Base-by-base conservation (phyloP, 352 stramenopile genomes). In the Phytophthora kernoviae region DNA sequence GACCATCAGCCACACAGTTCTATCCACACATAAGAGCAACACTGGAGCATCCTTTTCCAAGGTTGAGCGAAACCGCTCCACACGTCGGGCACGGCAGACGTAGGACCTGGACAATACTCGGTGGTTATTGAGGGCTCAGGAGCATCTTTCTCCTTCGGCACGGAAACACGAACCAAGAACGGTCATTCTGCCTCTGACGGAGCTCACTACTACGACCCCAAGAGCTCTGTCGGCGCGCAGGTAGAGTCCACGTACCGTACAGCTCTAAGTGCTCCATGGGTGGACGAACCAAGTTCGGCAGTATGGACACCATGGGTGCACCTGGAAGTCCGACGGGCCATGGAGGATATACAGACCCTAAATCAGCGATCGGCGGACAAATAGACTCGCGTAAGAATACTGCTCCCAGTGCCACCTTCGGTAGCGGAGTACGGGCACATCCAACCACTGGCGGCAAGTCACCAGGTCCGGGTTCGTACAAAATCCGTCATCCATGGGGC, bases 311-410 rank as follows among this genome's bases (percentile, higher is more conserved):
- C 3, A 30, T 30, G 3, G 42, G 33, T 20, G n/a, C n/a, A n/a
- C n/a, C n/a, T n/a, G n/a, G n/a, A n/a, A 69, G 61, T 40, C 70
- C 79, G 56, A 42, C 69, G 24, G 83, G 15, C 32, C 18, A 26
- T 11, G 21, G 14, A 2, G 18, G 41, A 10, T 32, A 42, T 21
- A 6, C 6, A 30, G 24, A 30, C 24, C 24, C 24, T 6, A 30
- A 30, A 30, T 30, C 24, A 3, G 24, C 24, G 24, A 12, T 82
- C 43, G 83, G 83, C 21, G 77, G 85, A 33, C 83, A 92, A 53
- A 75, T 89, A 8, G 83, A 92, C 56, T 92, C 83, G 8, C 79
- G 81, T 54, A 91, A 92, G 57, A 69, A 75, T 6, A 90, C 83
- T 18, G 81, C 83, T 8, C 83, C 83, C 0, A 64, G 66, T 15